Conservation (phyloP, 2,329 filamentous ascomycete genomes). For the Neonectria ditissima region DNA sequence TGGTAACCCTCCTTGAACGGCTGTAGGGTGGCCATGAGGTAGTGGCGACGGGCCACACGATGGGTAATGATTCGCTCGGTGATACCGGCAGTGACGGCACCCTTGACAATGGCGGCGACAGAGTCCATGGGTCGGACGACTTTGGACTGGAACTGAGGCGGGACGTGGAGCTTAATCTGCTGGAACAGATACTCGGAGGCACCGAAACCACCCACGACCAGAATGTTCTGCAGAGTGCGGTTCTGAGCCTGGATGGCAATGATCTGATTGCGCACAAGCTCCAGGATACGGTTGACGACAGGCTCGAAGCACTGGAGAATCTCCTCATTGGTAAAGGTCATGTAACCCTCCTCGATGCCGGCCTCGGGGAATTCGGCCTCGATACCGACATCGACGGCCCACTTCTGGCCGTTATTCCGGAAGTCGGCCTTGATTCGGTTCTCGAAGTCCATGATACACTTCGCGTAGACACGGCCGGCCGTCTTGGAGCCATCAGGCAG, state of each 20-base stretch:
- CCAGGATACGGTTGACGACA: constrained; percentile 95
- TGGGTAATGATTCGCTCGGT: constrained; percentile 97
- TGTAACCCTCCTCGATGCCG: constrained; percentile 98
- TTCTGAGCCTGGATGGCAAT: constrained; percentile 99
- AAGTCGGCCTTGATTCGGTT: constrained; percentile 99
- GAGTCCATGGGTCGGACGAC: constrained; percentile 99
- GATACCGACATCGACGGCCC: constrained; percentile 98
- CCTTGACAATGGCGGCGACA: constrained; percentile 97
- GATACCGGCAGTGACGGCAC: constrained; percentile 96
- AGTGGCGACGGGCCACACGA: constrained; percentile 95
- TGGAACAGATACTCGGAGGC: constrained; percentile 99
- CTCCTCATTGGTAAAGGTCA: constrained; percentile 99
- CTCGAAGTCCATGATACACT: constrained; percentile 99
- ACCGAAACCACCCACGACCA: constrained; percentile 98
- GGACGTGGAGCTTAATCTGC: constrained; percentile 98
- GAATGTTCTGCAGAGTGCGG: constrained; percentile 90
- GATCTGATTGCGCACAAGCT: constrained; percentile 97
- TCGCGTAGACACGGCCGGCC: constrained; percentile 97
- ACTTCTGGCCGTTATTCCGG: constrained; percentile 98
- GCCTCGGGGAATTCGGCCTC: constrained; percentile 98
- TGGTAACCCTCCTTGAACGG: constrained; percentile 99
- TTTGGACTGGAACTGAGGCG: constrained; percentile 98
- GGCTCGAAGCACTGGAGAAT: constrained; percentile 99
- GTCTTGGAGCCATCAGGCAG: constrained; percentile 96
- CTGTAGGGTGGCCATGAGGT: constrained; percentile 98